Evolutionary conservation across 495 filamentous ascomycete species (phyloP), one percentile per base, ranked within the genome.

Genomic region (Penicillium riverlandense): DNA sequence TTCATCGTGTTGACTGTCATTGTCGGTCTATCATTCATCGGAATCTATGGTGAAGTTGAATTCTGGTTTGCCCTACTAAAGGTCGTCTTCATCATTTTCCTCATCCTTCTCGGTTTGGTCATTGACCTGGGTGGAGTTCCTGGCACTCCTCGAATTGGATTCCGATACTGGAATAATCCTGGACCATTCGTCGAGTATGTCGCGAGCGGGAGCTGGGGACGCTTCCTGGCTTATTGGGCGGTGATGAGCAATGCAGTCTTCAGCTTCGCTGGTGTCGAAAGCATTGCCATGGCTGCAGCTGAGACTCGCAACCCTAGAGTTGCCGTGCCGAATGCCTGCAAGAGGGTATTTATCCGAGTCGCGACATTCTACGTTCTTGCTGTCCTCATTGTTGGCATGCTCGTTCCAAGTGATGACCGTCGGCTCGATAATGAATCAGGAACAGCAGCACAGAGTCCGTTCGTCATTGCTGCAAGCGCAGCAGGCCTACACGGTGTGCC

Each of bases 181-280:
- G 75, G 76, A 0, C 69, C 71, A 0, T 74, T 78, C 40, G 67
- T 74, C 14, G 64, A 75, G 40, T 69, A 72, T 41, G 64, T 74
- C 11, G 55, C 59, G 1, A 53, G 52, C 4, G 69, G 67, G 0
- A 53, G 54, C 1, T 61, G 49, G 61, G 69, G 67, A 1, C 54
- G 55, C 2, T 81, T 82, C 38, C 62, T 81, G 6, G 78, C 77
- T 0, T 83, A 77, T 53, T 80, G 77, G 76, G 66, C 67, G 14
- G 76, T 78, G 29, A 72, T 81, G 63, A 78, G 64, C 7, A 77
- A 72, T 37, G 78, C 77, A 10, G 76, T 79, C 6, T 83, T 79
- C 58, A 71, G 68, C 0, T 83, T 79, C 45, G 69, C 76, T 1
- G 78, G 77, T 15, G 67, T 81, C 16, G 74, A 78, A 43, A 68